Percentiles rank a stretch among this genome's conserved stretches.
Conservation (phyloP, 2,329 filamentous ascomycete genomes). For the Ciborinia camelliae region DNA sequence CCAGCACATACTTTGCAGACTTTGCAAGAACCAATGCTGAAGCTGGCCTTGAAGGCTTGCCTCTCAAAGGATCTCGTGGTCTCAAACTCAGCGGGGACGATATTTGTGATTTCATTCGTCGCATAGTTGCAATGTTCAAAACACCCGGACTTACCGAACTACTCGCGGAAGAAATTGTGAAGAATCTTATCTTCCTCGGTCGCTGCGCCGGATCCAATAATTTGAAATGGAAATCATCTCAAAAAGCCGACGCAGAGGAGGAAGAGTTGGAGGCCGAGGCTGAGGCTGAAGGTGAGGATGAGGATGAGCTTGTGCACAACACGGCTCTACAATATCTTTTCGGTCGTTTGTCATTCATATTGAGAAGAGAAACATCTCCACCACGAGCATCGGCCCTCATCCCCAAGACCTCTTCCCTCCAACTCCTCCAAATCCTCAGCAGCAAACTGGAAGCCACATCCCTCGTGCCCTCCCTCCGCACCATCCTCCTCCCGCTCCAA, state of each 20-base stretch:
- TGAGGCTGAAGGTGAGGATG: constrained; percentile 39
- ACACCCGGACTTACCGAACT: constrained; percentile 64
- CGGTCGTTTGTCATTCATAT: constrained; percentile 70
- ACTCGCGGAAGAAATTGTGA: constrained; percentile 73
- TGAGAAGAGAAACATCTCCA: constrained; percentile 70
- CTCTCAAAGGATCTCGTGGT: constrained; percentile 67
- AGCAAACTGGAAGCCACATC: constrained; percentile 56
- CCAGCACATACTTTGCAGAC: constrained; percentile 76
- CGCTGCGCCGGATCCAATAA: constrained; percentile 59
- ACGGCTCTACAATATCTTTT: constrained; percentile 71
- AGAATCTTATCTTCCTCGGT: constrained; percentile 80
- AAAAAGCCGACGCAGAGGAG: constrained; percentile 43
- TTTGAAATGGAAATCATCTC: constrained; percentile 44
- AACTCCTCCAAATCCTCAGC: constrained; percentile 68
- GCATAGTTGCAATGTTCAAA: constrained; percentile 54
- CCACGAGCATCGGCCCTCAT: constrained; percentile 60
- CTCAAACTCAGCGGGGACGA: constrained; percentile 62
- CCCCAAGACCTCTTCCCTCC: constrained; percentile 72
- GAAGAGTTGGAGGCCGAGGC: constrained; percentile 39
- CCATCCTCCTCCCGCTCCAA: constrained; percentile 66
- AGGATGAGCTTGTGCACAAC: constrained; percentile 37
- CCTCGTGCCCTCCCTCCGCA: constrained; percentile 60
- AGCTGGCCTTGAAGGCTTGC: constrained; percentile 51
- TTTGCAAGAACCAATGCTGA: constrained; percentile 63
- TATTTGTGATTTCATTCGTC: constrained; percentile 56